These are phyloP conservation scores for Hyphodiscus sp. DNA, from an alignment of 2,329 filamentous ascomycete species.

Conservation along the genomic window DNA sequence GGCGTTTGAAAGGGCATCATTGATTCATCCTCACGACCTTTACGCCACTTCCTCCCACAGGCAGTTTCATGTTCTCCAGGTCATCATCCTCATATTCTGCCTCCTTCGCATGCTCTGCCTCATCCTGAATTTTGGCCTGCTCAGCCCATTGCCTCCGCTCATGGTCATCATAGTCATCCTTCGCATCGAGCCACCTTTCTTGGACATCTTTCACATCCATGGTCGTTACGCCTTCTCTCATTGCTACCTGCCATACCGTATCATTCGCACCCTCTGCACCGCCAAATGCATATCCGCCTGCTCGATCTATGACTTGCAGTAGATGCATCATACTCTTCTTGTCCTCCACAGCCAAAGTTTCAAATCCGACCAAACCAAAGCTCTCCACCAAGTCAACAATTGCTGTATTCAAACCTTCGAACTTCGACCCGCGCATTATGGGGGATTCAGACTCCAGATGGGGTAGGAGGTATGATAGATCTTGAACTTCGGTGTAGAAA, in stretches of 20 bases:
- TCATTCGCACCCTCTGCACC: conserved; percentile 88
- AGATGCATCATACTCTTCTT: conserved; percentile 96
- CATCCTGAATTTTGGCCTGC: conserved; percentile 52
- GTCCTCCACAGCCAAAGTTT: conserved; percentile 92
- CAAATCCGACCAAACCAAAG: conserved; percentile 85
- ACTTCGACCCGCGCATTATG: conserved; percentile 64
- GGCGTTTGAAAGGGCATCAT: conserved; percentile 39
- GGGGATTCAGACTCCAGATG: conserved; percentile 74
- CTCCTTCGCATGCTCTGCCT: conserved; percentile 32
- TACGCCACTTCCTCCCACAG: conserved; percentile 57
- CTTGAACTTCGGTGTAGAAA: conserved; percentile 96
- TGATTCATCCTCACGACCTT: conserved; percentile 60
- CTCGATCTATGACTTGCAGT: conserved; percentile 81
- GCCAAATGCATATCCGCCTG: conserved; percentile 89
- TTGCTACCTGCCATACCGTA: conserved; percentile 93
- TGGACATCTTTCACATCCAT: conserved; percentile 87
- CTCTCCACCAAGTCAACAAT: conserved; percentile 82
- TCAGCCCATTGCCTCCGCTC: conserved; percentile 72
- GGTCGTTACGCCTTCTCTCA: conserved; percentile 66
- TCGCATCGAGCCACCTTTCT: conserved; percentile 89
- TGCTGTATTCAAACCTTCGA: conserved; percentile 76
- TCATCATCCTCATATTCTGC: conserved; percentile 35
- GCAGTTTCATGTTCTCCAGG: conserved; percentile 40
- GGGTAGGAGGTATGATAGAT: conserved; percentile 77
- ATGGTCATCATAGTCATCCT: conserved; percentile 76